phyloP scores from a whole-genome alignment of 345 rosid genomes.

The Carallia pectinifolia region DNA sequence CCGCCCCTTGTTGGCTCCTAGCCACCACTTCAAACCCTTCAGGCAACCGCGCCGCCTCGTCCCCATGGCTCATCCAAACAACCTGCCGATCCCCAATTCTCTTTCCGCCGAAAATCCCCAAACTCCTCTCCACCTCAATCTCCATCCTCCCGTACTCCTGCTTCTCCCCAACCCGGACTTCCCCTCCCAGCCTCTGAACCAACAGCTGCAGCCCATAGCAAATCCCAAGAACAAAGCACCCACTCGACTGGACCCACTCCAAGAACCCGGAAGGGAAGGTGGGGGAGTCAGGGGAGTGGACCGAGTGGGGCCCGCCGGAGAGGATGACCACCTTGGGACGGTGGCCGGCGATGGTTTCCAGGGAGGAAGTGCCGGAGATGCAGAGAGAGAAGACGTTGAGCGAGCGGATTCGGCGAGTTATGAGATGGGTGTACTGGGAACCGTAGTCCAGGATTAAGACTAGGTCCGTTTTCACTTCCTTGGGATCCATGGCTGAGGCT shows the following conservation, averaged over 20 bases:
- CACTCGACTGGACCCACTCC: conserved; percentile 64
- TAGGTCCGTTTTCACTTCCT: conserved; percentile 49
- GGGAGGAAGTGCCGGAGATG: conserved; percentile 77
- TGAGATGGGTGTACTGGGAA: conserved; percentile 91
- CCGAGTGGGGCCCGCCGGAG: conserved; percentile 97
- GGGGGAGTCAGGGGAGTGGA: conserved; percentile 68
- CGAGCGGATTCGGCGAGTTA: conserved; percentile 86
- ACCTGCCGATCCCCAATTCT: conserved; percentile 64
- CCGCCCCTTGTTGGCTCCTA: conserved; percentile 69
- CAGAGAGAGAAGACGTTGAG: conserved; percentile 85
- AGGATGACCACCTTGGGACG: conserved; percentile 80
- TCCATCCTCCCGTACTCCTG: conserved; percentile 98
- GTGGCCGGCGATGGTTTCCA: conserved; percentile 49
- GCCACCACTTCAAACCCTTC: conserved; percentile 75
- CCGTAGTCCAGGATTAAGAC: conserved; percentile 93
- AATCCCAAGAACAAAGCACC: conserved; percentile 66
- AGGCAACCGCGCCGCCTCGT: conserved; percentile 71
- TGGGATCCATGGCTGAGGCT: conserved; percentile 17
- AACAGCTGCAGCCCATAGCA: conserved; percentile 88
- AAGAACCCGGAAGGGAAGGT: conserved; percentile 67
- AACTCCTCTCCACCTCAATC: conserved; percentile 53
- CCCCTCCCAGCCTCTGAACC: conserved; percentile 83
- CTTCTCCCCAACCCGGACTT: conserved; percentile 64
- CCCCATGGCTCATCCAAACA: conserved; percentile 99
- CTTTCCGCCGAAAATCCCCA: conserved; percentile 62